These are phyloP conservation scores for Thymus mandschuricus DNA, from an alignment of 257 asterid genomes.

Conservation along the genomic window DNA sequence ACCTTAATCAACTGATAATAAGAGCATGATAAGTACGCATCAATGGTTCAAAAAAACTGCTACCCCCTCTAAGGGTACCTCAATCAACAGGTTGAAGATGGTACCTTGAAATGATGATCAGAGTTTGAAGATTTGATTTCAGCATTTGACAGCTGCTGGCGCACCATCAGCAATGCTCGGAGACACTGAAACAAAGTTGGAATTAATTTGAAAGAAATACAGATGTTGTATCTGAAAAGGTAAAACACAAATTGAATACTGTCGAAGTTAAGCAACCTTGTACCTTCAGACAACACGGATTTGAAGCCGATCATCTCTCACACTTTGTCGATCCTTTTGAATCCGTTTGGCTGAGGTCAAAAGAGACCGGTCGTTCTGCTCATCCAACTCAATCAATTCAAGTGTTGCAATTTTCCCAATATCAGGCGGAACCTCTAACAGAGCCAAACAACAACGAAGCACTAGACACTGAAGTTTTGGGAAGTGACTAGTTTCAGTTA, in stretches of 20 bases:
- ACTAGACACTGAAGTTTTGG: not conserved
- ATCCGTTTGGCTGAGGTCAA: not conserved
- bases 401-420: not conserved
- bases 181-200: not conserved
- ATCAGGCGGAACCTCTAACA: not conserved
- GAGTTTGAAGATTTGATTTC: no score
- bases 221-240: no score
- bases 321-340: not conserved
- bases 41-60: no score
- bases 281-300: slow-evolving; percentile 2
- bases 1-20: no score
- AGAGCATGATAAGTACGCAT: no score
- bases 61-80: no score
- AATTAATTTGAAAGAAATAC: no score
- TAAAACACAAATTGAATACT: no score
- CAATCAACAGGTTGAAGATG: no score
- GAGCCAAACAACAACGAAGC: not conserved
- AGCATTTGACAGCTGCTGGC: not conserved
- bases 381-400: not conserved
- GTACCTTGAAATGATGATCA: no score
- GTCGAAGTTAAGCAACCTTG: not conserved
- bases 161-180: not conserved
- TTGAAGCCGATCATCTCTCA: not conserved
- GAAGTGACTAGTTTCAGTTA: not conserved
- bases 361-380: not conserved